Conservation (phyloP, 192 early-diverging fungal species). For the Chytriomyces hyalinus region DNA sequence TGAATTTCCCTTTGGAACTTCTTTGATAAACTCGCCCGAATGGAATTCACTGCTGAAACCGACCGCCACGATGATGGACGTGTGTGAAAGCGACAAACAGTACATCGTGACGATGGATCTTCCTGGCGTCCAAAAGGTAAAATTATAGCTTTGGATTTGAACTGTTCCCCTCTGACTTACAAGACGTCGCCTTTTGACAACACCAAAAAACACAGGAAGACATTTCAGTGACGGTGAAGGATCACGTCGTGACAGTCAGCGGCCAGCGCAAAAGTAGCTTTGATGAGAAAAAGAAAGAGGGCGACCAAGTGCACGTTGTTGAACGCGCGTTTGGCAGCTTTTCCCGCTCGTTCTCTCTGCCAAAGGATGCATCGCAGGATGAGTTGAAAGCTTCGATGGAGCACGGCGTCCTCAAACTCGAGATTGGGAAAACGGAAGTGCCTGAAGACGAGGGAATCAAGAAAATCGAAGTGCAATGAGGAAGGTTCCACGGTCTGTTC, state of each 20-base stretch:
- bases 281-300: conserved; percentile 44
- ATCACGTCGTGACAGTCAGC: conserved; percentile 50
- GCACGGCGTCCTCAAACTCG: conserved; percentile 33
- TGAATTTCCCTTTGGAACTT: not conserved
- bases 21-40: not conserved
- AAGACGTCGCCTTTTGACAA: not conserved
- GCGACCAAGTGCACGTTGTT: conserved; percentile 45
- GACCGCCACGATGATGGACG: conserved; percentile 39
- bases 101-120: conserved; percentile 44
- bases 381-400: conserved; percentile 24
- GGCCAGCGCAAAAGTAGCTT: conserved; percentile 45
- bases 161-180: not conserved
- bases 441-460: conserved; percentile 24
- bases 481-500: no score
- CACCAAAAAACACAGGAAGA: conserved; percentile 40
- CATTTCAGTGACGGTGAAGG: conserved; percentile 52
- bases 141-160: not conserved
- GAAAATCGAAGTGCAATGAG: conserved; percentile 33
- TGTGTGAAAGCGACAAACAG: conserved; percentile 54
- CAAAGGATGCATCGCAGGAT: conserved; percentile 28
- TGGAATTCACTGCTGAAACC: not conserved
- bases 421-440: conserved; percentile 20
- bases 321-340: conserved; percentile 56
- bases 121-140: conserved; percentile 29
- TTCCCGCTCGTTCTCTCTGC: conserved; percentile 56